These are phyloP conservation scores for Xylaria sp. DNA, from an alignment of 2,329 filamentous ascomycete genomes.

Conservation along the genomic window DNA sequence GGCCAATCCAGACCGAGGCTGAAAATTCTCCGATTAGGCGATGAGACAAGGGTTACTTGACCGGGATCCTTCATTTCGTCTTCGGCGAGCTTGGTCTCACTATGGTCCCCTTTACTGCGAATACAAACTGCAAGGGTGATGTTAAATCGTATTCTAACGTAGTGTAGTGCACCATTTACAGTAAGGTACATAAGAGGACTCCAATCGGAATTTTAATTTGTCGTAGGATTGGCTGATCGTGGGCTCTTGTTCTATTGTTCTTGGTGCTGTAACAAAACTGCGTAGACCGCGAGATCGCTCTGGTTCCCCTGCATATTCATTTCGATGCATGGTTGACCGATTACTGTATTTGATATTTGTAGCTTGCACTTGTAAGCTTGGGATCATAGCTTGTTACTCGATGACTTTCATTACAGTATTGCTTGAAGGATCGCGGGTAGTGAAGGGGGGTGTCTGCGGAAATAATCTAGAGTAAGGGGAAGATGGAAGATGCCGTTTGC, in stretches of 20 bases:
- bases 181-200: background rate
- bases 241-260: slow-evolving; percentile 5
- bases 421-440: slow-evolving; percentile 9
- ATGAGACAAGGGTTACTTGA: slow-evolving; percentile 27
- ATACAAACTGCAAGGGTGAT: slow-evolving; percentile 4
- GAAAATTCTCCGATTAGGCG: slow-evolving; percentile 36
- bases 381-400: slow-evolving; percentile 7
- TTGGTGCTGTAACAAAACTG: slow-evolving; percentile 1
- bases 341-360: slow-evolving; percentile 35
- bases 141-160: background rate
- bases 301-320: slow-evolving; percentile 32
- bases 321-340: slow-evolving; percentile 24
- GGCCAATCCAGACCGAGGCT: slow-evolving; percentile 19
- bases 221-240: slow-evolving; percentile 7
- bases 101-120: slow-evolving; percentile 6
- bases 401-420: background rate
- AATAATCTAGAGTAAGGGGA: slow-evolving; percentile 3
- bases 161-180: background rate
- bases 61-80: slow-evolving; percentile 29
- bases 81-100: slow-evolving; percentile 9
- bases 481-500: slow-evolving; percentile 20
- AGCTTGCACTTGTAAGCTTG: slow-evolving; percentile 14
- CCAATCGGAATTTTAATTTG: slow-evolving; percentile 10
- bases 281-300: slow-evolving; percentile 18
- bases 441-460: slow-evolving; percentile 12